Percentiles rank a stretch among this genome's conserved stretches.
Conservation (phyloP, 108 stramenopile species). For the Skeletonema grethae region DNA sequence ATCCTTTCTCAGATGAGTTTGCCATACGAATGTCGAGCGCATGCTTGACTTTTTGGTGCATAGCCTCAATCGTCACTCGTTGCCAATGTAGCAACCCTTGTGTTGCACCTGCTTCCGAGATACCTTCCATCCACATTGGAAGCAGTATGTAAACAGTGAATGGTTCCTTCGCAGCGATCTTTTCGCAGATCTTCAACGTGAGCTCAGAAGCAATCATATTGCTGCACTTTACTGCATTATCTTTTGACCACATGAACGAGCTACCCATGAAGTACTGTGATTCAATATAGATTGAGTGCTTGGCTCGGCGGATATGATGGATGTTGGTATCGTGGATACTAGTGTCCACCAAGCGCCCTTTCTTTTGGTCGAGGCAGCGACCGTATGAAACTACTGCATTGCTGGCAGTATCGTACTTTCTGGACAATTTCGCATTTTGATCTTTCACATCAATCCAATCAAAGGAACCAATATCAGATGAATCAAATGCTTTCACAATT, state of each 20-base stretch:
- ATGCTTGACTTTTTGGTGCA: slow-evolving; percentile 48
- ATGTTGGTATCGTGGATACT: slow-evolving; percentile 49
- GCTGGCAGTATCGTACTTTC: slow-evolving; percentile 28
- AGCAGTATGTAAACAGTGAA: slow-evolving; percentile 67
- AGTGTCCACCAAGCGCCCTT: slow-evolving; percentile 43
- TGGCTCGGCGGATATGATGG: slow-evolving; percentile 56
- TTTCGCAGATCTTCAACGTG: slow-evolving; percentile 61
- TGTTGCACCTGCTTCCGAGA: slow-evolving; percentile 42
- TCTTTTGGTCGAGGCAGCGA: slow-evolving; percentile 43
- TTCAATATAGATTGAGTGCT: slow-evolving; percentile 69
- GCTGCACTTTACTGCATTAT: slow-evolving; percentile 44
- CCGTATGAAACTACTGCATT: slow-evolving; percentile 10
- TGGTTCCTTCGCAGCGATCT: slow-evolving; percentile 57
- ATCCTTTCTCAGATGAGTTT: slow-evolving; percentile 32
- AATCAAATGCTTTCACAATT: slow-evolving; percentile 8
- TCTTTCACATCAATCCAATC: slow-evolving; percentile 26
- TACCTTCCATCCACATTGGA: slow-evolving; percentile 68
- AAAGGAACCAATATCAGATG: neutral
- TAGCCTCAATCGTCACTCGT: slow-evolving; percentile 51
- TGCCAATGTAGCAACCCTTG: slow-evolving; percentile 57
- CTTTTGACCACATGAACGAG: slow-evolving; percentile 50
- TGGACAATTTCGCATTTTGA: slow-evolving; percentile 16
- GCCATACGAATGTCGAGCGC: slow-evolving; percentile 38
- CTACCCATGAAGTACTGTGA: slow-evolving; percentile 59
- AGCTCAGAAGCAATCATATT: slow-evolving; percentile 69